These are phyloP conservation scores for Fusarium citri DNA, from an alignment of 2,329 filamentous ascomycete species.

Conservation along the genomic window DNA sequence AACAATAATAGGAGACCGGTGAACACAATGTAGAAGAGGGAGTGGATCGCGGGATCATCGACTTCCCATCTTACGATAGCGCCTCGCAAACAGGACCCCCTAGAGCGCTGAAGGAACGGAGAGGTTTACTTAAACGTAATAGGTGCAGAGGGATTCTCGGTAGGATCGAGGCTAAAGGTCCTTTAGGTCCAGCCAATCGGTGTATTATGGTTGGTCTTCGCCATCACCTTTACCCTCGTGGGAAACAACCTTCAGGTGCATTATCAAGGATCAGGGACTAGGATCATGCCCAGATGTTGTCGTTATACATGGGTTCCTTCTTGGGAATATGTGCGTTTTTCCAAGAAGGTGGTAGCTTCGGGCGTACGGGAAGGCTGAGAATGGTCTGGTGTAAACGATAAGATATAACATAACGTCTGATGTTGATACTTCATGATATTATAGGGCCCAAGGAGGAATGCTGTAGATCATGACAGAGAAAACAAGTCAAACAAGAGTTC, in stretches of 20 bases:
- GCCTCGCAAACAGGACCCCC: slow-evolving; percentile 24
- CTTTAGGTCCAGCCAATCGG: slow-evolving; percentile 13
- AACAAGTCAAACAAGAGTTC: neutral
- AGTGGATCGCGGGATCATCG: slow-evolving; percentile 36
- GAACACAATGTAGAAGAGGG: slow-evolving; percentile 9
- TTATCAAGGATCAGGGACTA: slow-evolving; percentile 12
- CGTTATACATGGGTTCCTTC: neutral
- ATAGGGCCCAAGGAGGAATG: slow-evolving; percentile 3
- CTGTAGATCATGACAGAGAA: neutral
- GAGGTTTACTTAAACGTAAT: neutral
- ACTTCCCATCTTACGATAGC: slow-evolving; percentile 38
- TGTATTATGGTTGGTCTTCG: neutral
- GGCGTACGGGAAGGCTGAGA: slow-evolving; percentile 10
- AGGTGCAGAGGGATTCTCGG: neutral
- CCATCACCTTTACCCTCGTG: neutral
- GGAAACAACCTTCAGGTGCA: slow-evolving; percentile 1
- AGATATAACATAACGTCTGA: slow-evolving; percentile 7
- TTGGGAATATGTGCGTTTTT: neutral
- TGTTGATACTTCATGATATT: neutral
- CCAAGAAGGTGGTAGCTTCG: slow-evolving; percentile 23
- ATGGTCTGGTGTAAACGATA: slow-evolving; percentile 2
- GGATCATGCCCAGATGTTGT: slow-evolving; percentile 23
- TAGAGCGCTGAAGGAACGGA: slow-evolving; percentile 8
- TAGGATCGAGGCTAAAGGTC: slow-evolving; percentile 10
- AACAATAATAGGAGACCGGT: slow-evolving; percentile 18